Evolutionary conservation across 345 rosid genomes (phyloP), one percentile per base, ranked within the genome.

Genomic region (Bretschneidera sinensis): DNA sequence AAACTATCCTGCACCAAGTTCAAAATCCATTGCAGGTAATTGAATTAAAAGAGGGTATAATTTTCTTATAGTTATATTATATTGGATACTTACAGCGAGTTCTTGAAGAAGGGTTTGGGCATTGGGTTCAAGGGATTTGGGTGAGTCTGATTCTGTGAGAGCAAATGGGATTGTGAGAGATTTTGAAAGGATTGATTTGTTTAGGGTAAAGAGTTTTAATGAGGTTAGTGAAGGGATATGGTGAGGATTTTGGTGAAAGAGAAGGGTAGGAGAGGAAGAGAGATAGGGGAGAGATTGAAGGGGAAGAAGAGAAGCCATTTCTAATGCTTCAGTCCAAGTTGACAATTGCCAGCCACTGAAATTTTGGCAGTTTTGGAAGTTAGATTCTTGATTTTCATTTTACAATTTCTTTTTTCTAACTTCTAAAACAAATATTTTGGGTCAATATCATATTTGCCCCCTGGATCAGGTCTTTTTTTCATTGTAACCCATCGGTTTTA

Each of bases 111-210:
- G 88, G 22, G 83, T 34, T 67, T 70, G 76, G 0, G 82, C 65
- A 43, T 62, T 35, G 19, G 89, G 64, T 51, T 76, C 83, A 21
- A 76, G 0, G 43, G 92, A 82, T 9, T 79, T 71, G 54, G 92
- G 64, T 45, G 96, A 82, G 68, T 78, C 89, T 18, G 98, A 85
- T 62, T 85, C 92, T 5, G 92, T 67, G 52, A 83, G 79, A 51
- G 97, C 92, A 57, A 62, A 74, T 25, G 82, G 70, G 69, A 71
- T 61, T 2, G 60, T 60, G 43, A 39, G 72, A 6, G 76, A 74
- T 54, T 76, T 81, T 24, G 83, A 71, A 14, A 55, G 70, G 57
- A 59, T 11, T 24, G 51, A 33, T 2, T 21, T 75, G 24, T 43
- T 54, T 43, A 66, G 52, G 49, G 48, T 9, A 6, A 33, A 9